Conservation (phyloP, 2,329 filamentous ascomycete genomes). For the Botrytis hyacinthi region DNA sequence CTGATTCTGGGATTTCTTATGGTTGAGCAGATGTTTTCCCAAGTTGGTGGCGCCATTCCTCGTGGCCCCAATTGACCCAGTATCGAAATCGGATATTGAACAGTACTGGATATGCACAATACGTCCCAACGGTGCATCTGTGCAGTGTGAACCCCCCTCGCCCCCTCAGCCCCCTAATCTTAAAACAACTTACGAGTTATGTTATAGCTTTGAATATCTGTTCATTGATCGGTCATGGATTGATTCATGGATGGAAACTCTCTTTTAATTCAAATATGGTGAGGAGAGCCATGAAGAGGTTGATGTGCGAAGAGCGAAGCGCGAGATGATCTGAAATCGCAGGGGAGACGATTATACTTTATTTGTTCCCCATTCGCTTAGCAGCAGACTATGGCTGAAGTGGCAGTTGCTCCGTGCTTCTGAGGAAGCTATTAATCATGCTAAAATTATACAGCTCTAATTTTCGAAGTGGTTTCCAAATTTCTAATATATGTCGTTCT, state of each 20-base stretch:
- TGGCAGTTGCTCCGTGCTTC: slow-evolving; percentile 16
- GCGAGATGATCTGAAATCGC: slow-evolving; percentile 11
- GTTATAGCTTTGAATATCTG: slow-evolving; percentile 8
- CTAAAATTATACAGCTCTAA: slow-evolving; percentile 13
- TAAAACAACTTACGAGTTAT: slow-evolving; percentile 9
- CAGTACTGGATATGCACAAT: background rate
- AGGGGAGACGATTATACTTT: slow-evolving; percentile 14
- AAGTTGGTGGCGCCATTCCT: background rate
- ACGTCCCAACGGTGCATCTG: background rate
- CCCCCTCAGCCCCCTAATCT: slow-evolving; percentile 11
- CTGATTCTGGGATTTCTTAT: background rate
- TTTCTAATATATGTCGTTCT: background rate
- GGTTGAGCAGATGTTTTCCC: slow-evolving; percentile 1
- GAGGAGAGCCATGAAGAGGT: background rate
- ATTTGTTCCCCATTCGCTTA: slow-evolving; percentile 17
- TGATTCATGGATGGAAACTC: slow-evolving; percentile 9
- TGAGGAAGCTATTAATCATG: background rate
- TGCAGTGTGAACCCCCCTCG: too few species aligned
- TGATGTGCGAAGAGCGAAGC: background rate
- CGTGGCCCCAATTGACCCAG: background rate
- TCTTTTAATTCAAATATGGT: slow-evolving; percentile 4
- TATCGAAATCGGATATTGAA: background rate
- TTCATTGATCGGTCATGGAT: slow-evolving; percentile 3
- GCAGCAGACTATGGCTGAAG: slow-evolving; percentile 13
- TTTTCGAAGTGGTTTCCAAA: background rate